phyloP scores from a whole-genome alignment of 2,329 filamentous ascomycete species.

The Thielaviopsis populi region DNA sequence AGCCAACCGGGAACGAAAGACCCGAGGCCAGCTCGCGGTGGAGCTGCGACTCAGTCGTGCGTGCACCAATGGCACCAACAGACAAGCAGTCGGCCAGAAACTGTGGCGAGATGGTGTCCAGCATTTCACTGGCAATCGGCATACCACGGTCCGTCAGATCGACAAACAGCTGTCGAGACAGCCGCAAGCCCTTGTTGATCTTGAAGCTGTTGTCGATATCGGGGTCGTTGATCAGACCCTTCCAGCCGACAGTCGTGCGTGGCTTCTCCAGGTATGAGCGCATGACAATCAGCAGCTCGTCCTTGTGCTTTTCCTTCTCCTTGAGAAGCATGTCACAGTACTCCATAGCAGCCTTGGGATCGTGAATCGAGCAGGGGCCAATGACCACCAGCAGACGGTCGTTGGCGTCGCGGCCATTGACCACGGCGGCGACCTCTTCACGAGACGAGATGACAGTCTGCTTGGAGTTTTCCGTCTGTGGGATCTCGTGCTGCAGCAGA shows the following conservation, averaged over 20 bases:
- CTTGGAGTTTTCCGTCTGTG: constrained; percentile 47
- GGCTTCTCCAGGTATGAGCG: constrained; percentile 97
- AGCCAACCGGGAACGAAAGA: constrained; percentile 91
- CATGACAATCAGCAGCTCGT: constrained; percentile 92
- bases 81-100: constrained; percentile 87
- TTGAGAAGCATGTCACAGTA: constrained; percentile 76
- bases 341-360: constrained; percentile 74
- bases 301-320: constrained; percentile 73
- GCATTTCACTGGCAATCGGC: constrained; percentile 93
- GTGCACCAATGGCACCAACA: constrained; percentile 84
- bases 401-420: constrained; percentile 56
- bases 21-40: constrained; percentile 90
- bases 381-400: constrained; percentile 57
- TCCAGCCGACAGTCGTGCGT: constrained; percentile 95
- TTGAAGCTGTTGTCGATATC: constrained; percentile 98
- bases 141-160: constrained; percentile 85
- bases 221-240: constrained; percentile 95
- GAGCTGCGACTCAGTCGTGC: constrained; percentile 90
- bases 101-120: constrained; percentile 95
- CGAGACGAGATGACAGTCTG: constrained; percentile 58
- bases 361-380: constrained; percentile 94
- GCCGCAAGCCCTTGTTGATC: constrained; percentile 90
- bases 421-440: constrained; percentile 53
- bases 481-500: constrained; percentile 74
- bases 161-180: constrained; percentile 80